These are phyloP conservation scores for Ichthyophthirius multifiliis DNA, from an alignment of 169 alveolate species.

Conservation along the genomic window DNA sequence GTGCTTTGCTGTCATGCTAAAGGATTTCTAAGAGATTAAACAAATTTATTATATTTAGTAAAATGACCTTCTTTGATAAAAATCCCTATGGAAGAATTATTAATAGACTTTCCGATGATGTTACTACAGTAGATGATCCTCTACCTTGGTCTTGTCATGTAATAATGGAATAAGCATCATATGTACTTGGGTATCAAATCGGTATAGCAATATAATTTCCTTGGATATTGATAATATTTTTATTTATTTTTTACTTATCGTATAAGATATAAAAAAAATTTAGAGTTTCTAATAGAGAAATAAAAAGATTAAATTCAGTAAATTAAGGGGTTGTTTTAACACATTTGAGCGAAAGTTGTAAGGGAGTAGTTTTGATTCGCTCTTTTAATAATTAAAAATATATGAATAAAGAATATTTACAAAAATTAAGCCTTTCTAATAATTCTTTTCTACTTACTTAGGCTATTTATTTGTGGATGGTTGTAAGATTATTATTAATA, in stretches of 20 bases:
- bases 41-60: constrained; percentile 41
- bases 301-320: constrained; percentile 50
- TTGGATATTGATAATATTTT: neutral
- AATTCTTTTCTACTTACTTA: neutral
- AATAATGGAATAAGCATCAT: neutral
- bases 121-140: constrained; percentile 31
- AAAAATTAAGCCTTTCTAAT: constrained; percentile 29
- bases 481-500: neutral
- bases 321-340: constrained; percentile 35
- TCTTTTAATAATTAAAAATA: constrained; percentile 32
- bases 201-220: neutral
- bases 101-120: constrained; percentile 60
- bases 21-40: constrained; percentile 42
- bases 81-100: constrained; percentile 60
- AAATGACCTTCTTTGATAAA: constrained; percentile 50
- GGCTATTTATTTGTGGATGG: neutral
- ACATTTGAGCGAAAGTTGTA: constrained; percentile 44
- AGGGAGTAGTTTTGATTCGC: constrained; percentile 43
- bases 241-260: constrained; percentile 28
- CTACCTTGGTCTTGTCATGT: neutral
- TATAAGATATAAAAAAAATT: constrained; percentile 34
- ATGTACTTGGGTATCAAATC: neutral
- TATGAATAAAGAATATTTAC: constrained; percentile 32
- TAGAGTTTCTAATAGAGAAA: constrained; percentile 52
- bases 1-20: constrained; percentile 42